These are phyloP conservation scores for Ophiostoma montium DNA, from an alignment of 2,329 filamentous ascomycete genomes.

Conservation along the genomic window DNA sequence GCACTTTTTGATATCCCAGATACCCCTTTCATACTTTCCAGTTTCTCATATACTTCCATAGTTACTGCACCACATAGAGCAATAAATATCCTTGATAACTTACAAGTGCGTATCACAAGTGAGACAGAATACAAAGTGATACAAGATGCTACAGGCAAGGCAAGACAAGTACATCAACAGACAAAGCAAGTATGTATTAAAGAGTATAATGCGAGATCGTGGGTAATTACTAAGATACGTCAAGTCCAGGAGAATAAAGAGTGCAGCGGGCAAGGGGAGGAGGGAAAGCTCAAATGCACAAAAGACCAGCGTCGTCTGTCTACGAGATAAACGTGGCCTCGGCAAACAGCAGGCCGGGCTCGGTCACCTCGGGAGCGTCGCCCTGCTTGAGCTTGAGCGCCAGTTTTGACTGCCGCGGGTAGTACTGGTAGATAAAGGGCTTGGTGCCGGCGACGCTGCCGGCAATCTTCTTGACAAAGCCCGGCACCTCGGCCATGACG, in stretches of 20 bases:
- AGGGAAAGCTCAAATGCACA: neutral
- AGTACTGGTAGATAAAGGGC: conserved; percentile 95
- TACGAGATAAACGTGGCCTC: conserved; percentile 95
- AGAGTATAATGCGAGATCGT: too few relatives aligned
- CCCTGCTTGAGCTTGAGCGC: conserved; percentile 74
- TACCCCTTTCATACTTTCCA: conserved; percentile 4
- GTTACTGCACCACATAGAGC: too few relatives aligned
- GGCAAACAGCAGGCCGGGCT: conserved; percentile 66
- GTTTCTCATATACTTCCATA: neutral
- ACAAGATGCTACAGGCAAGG: neutral
- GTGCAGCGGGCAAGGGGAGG: neutral
- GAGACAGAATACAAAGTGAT: neutral
- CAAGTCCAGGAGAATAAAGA: too few relatives aligned
- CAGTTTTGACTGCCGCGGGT: conserved; percentile 46
- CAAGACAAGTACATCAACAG: neutral
- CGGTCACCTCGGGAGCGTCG: conserved; percentile 56
- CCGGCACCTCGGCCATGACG: conserved; percentile 91
- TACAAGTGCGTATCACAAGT: neutral
- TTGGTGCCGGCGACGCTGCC: conserved; percentile 79
- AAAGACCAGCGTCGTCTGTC: neutral
- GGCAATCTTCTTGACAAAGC: conserved; percentile 89
- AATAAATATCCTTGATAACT: neutral
- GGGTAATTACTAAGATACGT: too few relatives aligned
- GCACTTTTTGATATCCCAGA: conserved; percentile 5
- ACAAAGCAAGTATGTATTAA: neutral